These are phyloP conservation scores for Linum usitatissimum DNA, from an alignment of 345 rosid species.

Conservation along the genomic window DNA sequence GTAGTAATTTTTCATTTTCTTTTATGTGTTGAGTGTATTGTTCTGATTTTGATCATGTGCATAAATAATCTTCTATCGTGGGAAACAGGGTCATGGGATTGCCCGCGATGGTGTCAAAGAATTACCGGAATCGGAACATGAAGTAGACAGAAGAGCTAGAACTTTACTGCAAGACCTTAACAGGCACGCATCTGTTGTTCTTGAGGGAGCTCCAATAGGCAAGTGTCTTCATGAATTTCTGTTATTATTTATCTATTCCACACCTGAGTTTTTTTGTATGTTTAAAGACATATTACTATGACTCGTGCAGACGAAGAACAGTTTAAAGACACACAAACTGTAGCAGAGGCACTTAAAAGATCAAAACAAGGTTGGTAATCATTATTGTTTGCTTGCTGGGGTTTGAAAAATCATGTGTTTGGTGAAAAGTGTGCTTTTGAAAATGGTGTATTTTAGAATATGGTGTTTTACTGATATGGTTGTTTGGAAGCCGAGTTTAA, in stretches of 20 bases:
- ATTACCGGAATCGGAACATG: constrained; percentile 38
- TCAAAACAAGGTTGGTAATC: constrained; percentile 52
- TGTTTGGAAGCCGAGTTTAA: too few relatives aligned
- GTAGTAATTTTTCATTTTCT: too few relatives aligned
- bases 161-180: constrained; percentile 73
- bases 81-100: constrained; percentile 65
- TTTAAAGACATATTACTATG: constrained; percentile 5
- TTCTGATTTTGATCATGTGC: constrained; percentile 2
- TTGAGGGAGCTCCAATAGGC: constrained; percentile 79
- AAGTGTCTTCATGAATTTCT: constrained; percentile 8
- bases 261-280: not conserved
- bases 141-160: constrained; percentile 54
- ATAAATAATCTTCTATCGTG: constrained; percentile 4
- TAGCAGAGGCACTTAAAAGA: constrained; percentile 81
- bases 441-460: too few relatives aligned
- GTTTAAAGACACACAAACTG: constrained; percentile 55
- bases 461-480: too few relatives aligned
- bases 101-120: constrained; percentile 60
- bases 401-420: too few relatives aligned
- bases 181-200: constrained; percentile 87
- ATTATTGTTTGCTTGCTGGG: not conserved
- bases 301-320: constrained; percentile 47
- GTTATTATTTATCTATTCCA: not conserved
- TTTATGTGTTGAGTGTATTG: not conserved
- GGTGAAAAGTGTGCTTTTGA: too few relatives aligned